Conservation (phyloP, 164 flowering plant species). For the Protea cynaroides region DNA sequence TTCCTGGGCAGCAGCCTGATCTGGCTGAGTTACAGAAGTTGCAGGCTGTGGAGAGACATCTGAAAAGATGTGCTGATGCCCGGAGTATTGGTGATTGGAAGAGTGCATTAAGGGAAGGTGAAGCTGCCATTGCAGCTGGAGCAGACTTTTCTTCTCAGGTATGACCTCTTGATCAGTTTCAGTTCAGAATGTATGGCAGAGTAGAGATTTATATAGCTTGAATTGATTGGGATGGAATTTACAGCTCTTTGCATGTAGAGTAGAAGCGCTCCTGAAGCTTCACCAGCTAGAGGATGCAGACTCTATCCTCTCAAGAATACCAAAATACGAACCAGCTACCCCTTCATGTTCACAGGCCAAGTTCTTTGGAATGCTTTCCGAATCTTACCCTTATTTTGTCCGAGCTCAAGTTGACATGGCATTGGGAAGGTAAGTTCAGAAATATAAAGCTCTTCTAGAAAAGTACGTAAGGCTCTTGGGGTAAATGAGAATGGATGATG, state of each 20-base stretch:
- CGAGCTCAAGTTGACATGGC: conserved; percentile 61
- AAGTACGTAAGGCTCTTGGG: conserved; percentile 12
- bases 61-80: conserved; percentile 52
- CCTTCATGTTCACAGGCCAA: conserved; percentile 31
- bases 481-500: conserved; percentile 39
- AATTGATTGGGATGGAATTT: conserved; percentile 21
- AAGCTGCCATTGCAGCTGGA: conserved; percentile 77
- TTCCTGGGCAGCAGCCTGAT: conserved; percentile 46
- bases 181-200: neutral
- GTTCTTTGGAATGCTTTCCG: conserved; percentile 58
- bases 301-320: conserved; percentile 28
- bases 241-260: conserved; percentile 77
- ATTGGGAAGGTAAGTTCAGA: conserved; percentile 68
- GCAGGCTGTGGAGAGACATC: conserved; percentile 56
- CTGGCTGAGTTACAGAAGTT: conserved; percentile 50
- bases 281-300: conserved; percentile 69
- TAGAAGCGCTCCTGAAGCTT: conserved; percentile 80
- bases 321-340: conserved; percentile 33
- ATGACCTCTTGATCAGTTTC: neutral
- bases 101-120: conserved; percentile 59
- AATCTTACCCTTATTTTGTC: conserved; percentile 48
- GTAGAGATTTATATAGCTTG: conserved; percentile 7
- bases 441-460: conserved; percentile 16
- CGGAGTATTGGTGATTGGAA: conserved; percentile 79
- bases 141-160: conserved; percentile 87